Base-by-base conservation (phyloP, 768 basidiomycete species). In the Cyclocybe cylindracea region DNA sequence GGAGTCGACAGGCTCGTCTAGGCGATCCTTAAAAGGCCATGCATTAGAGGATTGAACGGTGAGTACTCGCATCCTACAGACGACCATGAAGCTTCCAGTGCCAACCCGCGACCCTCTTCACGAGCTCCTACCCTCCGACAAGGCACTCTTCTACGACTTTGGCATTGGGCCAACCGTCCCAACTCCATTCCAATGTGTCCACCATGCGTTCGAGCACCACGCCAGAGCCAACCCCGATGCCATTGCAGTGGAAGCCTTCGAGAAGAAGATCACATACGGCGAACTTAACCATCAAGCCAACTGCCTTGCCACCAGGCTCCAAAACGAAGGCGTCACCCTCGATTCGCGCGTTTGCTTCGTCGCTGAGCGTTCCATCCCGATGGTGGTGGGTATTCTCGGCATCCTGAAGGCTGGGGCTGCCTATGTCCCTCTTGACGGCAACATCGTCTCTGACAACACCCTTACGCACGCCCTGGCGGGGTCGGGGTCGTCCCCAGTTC, bases 361-460 rank as follows among this genome's bases (percentile, higher is more conserved):
- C 10, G 74, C 77, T 7, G 77, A 80, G 51, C 77, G 83, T 19
- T 82, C 78, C 14, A 78, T 84, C 36, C 58, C 68, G 10, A 77
- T 83, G 71, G 70, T 82, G 37, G 65, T 80, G 14, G 82, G 76
- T 5, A 79, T 85, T 42, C 62, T 84, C 13, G 79, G 76, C 14
- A 69, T 79, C 18, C 71, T 85, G 39, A 84, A 84, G 58, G 77
- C 80, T 8, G 83, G 82, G 5, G 82, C 74, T 11, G 76, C 80
- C 3, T 85, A 85, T 55, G 78, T 84, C 8, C 83, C 83, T 5
- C 66, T 83, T 32, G 83, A 85, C 58, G 83, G 80, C 6, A 76
- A 74, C 39, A 76, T 82, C 42, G 79, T 82, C 50, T 79, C 82
- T n/a, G 77, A 83, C 56, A 71, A 72, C 29, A 79, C 79, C 1